A percentile compares a stretch with the other conserved stretches of the same genome.
phyloP scores from a whole-genome alignment of 257 asterid genomes.

The Cruciata laevipes region DNA sequence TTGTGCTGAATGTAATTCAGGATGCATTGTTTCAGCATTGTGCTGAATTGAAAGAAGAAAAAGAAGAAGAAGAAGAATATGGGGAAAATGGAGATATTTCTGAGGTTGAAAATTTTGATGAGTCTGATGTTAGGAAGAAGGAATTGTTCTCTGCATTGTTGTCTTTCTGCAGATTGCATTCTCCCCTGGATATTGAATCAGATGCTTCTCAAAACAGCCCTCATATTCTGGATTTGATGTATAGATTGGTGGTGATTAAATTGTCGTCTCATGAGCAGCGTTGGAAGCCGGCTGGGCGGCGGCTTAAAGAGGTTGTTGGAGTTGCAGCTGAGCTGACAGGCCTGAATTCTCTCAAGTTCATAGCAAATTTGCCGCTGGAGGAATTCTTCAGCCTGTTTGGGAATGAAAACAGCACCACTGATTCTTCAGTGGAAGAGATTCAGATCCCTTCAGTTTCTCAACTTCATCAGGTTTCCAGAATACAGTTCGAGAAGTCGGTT shows the following conservation, averaged over 20 bases:
- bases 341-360: background rate
- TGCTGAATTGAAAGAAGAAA: too few species aligned
- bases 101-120: background rate
- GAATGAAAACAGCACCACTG: background rate
- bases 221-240: background rate
- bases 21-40: background rate
- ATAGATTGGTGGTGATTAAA: background rate
- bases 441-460: conserved; percentile 6
- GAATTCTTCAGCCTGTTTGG: background rate
- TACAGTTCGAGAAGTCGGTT: background rate
- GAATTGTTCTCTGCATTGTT: conserved; percentile 2
- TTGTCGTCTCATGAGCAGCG: background rate
- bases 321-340: background rate
- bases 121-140: background rate
- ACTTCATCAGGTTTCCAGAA: background rate
- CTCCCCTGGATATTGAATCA: conserved; percentile 22
- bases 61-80: background rate
- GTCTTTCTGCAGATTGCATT: conserved; percentile 15
- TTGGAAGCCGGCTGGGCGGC: background rate
- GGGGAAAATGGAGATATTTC: background rate
- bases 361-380: background rate
- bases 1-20: conserved; percentile 10
- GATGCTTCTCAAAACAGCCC: background rate
- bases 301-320: background rate
- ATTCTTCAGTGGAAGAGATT: background rate